A percentile compares a stretch with the other conserved stretches of the same genome.
phyloP scores from a whole-genome alignment of 106 monocot species.

The Dioscorea zingiberensis region DNA sequence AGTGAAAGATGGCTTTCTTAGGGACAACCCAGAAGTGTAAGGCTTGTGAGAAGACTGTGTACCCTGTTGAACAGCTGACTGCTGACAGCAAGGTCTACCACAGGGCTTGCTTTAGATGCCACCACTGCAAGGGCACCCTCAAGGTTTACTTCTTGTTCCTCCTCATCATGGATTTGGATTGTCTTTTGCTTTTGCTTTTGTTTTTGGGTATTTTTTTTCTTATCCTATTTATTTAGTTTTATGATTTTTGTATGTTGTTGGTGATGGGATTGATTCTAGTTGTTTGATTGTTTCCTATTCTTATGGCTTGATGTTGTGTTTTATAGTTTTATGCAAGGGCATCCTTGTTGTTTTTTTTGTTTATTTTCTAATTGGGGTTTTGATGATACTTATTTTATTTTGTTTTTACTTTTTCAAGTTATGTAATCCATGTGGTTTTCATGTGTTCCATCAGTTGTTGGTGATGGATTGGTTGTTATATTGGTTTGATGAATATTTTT shows the following conservation, averaged over 20 bases:
- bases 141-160: constrained; percentile 20
- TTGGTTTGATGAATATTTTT: too few species aligned
- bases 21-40: constrained; percentile 67
- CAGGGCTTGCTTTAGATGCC: constrained; percentile 52
- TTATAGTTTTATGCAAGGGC: background rate
- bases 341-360: background rate
- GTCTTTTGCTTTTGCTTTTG: background rate
- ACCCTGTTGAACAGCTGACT: constrained; percentile 52
- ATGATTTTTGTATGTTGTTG: too few species aligned
- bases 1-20: constrained; percentile 15
- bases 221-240: background rate
- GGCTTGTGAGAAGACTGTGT: constrained; percentile 65
- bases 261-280: too few species aligned
- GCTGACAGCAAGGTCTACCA: constrained; percentile 52
- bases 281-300: too few species aligned
- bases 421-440: too few species aligned
- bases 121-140: constrained; percentile 69
- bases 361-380: too few species aligned
- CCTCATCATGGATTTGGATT: background rate
- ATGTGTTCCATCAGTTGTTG: too few species aligned
- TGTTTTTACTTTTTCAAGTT: background rate
- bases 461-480: too few species aligned
- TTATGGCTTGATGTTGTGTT: too few species aligned
- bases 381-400: background rate
- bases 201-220: background rate